Base-by-base conservation (phyloP, 1,284 basidiomycete species). In the Boletellus dicymbophilus region DNA sequence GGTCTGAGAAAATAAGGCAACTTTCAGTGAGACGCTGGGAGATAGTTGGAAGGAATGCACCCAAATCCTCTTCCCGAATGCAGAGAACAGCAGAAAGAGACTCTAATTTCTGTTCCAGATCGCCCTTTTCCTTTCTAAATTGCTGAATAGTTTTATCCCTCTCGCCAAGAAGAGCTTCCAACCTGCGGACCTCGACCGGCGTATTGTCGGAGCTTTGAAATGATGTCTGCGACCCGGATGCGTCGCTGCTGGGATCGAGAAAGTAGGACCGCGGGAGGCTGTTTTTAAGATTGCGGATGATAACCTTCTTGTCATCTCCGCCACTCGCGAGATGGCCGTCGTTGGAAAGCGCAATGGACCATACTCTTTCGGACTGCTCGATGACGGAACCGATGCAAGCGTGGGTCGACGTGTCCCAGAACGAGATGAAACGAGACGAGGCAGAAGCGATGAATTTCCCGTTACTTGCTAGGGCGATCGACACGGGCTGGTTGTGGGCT, bases 351-450 rank as follows among this genome's bases (percentile, higher is more conserved):
- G 39, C 46, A 23, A 49, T 10, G 21, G 48, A 46, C 48, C 43
- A 49, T 16, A 49, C 36, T 13, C 43, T 30, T n/a, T 49, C 28
- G 21, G 38, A 21, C 1, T 51, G 49, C 3, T 49, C 36, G 20
- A 51, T 48, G 28, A 28, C 18, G n/a, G 33, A 36, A 11, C 46
- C 46, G 4, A 51, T 42, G 8, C 28, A 46, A 18, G 16, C n/a
- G 36, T 51, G 49, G 6, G 49, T 49, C 0, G 37, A 20, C 11
- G 46, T 38, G 34, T 51, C 49, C 49, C 49, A 51, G 22, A 51
- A 42, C 20, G 45, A 31, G 34, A 49, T 30, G 10, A 42, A 51
- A 4, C 46, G 46, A 22, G 39, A 41, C 4, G 49, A 40, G 20
- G 46, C 38, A 2, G 34, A 22, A n/a, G 18, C 49, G 27, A 51